Base-by-base conservation (phyloP, 257 asterid species). In the Fraxinus cuspidata region DNA sequence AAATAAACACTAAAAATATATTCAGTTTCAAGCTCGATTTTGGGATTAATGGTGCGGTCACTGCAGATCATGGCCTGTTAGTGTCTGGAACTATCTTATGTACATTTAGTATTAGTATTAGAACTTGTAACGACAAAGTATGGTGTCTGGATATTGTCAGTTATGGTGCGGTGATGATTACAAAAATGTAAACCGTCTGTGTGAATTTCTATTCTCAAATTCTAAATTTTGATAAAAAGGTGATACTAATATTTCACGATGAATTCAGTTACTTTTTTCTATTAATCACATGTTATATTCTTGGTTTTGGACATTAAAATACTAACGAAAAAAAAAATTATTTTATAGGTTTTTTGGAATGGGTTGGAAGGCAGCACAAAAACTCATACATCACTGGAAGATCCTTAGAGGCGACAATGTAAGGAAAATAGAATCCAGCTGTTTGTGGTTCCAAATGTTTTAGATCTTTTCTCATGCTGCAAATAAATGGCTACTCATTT, bases 281-380 rank as follows among this genome's bases (percentile, higher is more conserved):
- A 8, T 1, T 10, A 38, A 53, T 21, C 68, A 23, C 68, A 60
- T 60, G 68, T 8, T 4, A 3, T 4, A 5, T 10, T 56, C 25
- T 25, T 60, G 31, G 19, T 15, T 44, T 72, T 15, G 35, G 16
- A 25, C 44, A 44, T 27, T 72, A 15, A 6, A 13, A 23, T 21
- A 1, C 40, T 44, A 32, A 44, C 37, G 0, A n/a, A n/a, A 38
- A 72, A 38, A 72, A 73, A 7, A 38, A 58, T 77, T 75, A 65
- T 72, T 71, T 15, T 12, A 34, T 23, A 53, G 6, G 10, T 75
- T 32, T 68, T 29, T 70, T 10, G 37, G 56, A 53, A 94, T 94
- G 97, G 97, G 97, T 74, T 92, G 98, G 98, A 94, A 92, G 85
- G 94, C 97, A 73, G 97, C 97, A 13, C 97, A 94, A 80, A 94